Percentiles rank a stretch among this genome's conserved stretches.
phyloP scores from a whole-genome alignment of 106 monocot genomes.

The Dendrobium officinale region DNA sequence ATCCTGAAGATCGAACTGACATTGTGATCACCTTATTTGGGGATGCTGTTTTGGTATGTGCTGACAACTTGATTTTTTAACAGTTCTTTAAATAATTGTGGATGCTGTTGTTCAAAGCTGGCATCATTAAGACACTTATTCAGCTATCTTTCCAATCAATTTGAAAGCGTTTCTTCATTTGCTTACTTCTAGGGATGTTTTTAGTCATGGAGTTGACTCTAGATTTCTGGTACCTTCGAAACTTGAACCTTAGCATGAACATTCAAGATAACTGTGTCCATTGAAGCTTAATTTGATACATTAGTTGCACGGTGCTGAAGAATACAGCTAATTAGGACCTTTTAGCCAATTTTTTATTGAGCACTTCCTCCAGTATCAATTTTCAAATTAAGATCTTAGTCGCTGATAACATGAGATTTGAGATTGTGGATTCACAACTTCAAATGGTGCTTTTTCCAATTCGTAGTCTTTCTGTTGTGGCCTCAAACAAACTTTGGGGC shows the following conservation, averaged over 20 bases:
- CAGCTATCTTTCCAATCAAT: neutral
- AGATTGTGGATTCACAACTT: neutral
- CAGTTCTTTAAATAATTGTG: neutral
- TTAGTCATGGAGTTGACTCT: neutral
- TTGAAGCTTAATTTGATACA: neutral
- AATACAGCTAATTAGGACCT: neutral
- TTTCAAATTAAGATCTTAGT: neutral
- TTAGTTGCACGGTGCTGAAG: neutral
- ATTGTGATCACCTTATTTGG: slow-evolving; percentile 78
- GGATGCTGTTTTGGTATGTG: slow-evolving; percentile 62
- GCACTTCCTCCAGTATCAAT: neutral
- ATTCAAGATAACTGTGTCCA: neutral
- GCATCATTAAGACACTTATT: neutral
- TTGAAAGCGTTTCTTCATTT: neutral
- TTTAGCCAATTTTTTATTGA: neutral
- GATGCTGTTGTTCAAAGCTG: neutral
- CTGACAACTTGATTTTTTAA: neutral
- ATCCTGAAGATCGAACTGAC: slow-evolving; percentile 89
- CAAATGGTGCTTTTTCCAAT: neutral
- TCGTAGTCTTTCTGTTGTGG: neutral
- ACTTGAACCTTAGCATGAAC: neutral
- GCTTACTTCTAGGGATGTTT: neutral
- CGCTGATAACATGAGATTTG: neutral
- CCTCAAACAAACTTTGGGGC: neutral
- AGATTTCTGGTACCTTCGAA: neutral